These are phyloP conservation scores for Saururus chinensis DNA, from an alignment of 164 flowering plant genomes.

Conservation along the genomic window DNA sequence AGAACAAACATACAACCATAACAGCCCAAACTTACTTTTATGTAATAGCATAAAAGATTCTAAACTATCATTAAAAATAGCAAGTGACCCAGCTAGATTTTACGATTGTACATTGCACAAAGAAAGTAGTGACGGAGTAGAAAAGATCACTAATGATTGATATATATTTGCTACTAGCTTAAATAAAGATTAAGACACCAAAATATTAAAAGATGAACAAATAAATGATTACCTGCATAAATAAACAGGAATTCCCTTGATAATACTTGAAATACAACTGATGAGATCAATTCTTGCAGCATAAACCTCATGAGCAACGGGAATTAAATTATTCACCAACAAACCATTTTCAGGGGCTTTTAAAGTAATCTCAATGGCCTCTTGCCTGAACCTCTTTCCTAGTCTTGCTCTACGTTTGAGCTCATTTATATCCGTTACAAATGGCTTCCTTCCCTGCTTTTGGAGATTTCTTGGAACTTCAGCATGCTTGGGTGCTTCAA, in stretches of 20 bases:
- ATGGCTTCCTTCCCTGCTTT: slow-evolving; percentile 45
- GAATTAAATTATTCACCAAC: slow-evolving; percentile 39
- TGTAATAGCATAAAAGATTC: too few relatives aligned
- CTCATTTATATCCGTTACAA: slow-evolving; percentile 33
- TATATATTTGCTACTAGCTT: too few relatives aligned
- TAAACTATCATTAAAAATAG: too few relatives aligned
- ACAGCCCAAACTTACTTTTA: too few relatives aligned
- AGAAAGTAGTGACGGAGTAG: too few relatives aligned
- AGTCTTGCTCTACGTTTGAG: slow-evolving; percentile 45
- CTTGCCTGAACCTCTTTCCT: slow-evolving; percentile 24
- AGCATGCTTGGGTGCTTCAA: background rate
- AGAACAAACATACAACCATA: too few relatives aligned
- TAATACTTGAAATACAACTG: slow-evolving; percentile 33
- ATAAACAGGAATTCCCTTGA: slow-evolving; percentile 23
- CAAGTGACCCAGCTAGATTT: too few relatives aligned
- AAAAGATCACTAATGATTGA: too few relatives aligned
- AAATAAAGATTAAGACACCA: too few relatives aligned
- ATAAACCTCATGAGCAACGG: slow-evolving; percentile 48
- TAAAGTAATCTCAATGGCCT: slow-evolving; percentile 24
- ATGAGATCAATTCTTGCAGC: slow-evolving; percentile 30
- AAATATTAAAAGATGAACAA: background rate
- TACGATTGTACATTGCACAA: too few relatives aligned
- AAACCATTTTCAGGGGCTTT: slow-evolving; percentile 57
- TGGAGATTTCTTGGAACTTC: slow-evolving; percentile 13
- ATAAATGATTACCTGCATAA: slow-evolving; percentile 37